Base-by-base conservation (phyloP, 1,284 basidiomycete genomes). In the Boletus hoseneyae region DNA sequence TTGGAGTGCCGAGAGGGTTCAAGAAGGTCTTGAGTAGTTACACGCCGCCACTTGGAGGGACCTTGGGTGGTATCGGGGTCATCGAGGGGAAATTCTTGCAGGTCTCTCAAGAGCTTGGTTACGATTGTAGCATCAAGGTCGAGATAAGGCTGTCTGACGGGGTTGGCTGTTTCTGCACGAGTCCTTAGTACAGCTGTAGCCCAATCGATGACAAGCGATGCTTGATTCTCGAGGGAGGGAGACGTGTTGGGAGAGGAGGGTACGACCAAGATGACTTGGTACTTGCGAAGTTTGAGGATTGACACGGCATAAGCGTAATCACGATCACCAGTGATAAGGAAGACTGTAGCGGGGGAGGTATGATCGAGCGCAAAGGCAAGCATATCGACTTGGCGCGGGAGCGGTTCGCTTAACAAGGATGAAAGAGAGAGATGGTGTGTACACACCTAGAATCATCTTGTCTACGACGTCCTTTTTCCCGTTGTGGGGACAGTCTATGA, bases 401-500 rank as follows among this genome's bases (percentile, higher is more conserved):
- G 32, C 13, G n/a, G 35, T 35, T 40, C 12, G 38, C 40, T 67
- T 36, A 59, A 51, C 33, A 25, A 48, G 16, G 44, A 42, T 33
- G 13, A 42, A 45, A 6, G 41, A 4, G 19, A 0, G 16, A 47
- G n/a, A 34, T 12, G 36, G 23, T 33, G 46, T 4, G 12, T 25
- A 61, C 68, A 41, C 52, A 68, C 69, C 70, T 16, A 72, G 35
- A 18, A 72, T 56, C 71, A 72, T 72, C 47, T 71, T 71, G 55
- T 72, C 69, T 6, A 68, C 71, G 25, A 70, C 69, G 19, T 70
- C 70, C 50, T 82, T 82, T 48, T 69, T 71, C 25, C 77, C 79
- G 55, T 78, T 80, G 49, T 80, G 78, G 13, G 80, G 80, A 52
- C 78, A 81, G 56, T 82, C 77, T 32, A 72, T 76, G 41, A 84